Conservation (phyloP, 768 basidiomycete genomes). For the Lactarius sanguifluus region DNA sequence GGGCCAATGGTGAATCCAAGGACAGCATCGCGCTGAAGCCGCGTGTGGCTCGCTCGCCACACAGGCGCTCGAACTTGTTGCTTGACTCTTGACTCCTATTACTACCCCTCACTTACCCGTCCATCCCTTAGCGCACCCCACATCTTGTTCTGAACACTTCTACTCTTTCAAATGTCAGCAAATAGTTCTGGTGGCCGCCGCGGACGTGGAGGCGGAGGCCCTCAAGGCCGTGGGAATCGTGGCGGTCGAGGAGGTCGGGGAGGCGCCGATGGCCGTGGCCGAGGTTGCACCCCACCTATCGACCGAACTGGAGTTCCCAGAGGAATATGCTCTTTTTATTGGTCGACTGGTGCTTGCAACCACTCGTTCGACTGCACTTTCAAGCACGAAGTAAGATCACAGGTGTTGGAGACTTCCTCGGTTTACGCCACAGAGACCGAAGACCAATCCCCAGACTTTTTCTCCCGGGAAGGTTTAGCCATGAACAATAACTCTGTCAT, state of each 20-base stretch:
- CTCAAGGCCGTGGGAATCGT: constrained; percentile 18
- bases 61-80: no score
- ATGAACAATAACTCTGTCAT: constrained; percentile 25
- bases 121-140: no score
- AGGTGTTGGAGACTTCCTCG: neutral
- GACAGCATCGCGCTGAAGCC: no score
- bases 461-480: constrained; percentile 31
- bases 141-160: neutral
- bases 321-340: constrained; percentile 35
- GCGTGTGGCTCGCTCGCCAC: no score
- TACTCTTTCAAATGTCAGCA: constrained; percentile 12
- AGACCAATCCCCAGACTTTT: constrained; percentile 28
- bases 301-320: constrained; percentile 26
- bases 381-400: constrained; percentile 30
- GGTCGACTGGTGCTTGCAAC: constrained; percentile 34
- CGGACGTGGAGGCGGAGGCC: constrained; percentile 10
- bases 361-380: constrained; percentile 34
- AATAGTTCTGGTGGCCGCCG: neutral
- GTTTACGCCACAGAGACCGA: neutral
- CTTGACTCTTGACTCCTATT: no score
- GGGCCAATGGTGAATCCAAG: no score
- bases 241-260: constrained; percentile 22
- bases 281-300: constrained; percentile 10
- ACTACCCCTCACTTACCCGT: no score
- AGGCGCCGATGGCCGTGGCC: constrained; percentile 26